Evolutionary conservation across 2,329 filamentous ascomycete genomes (phyloP), one percentile per base, ranked within the genome.

Genomic region (Hypoxylon rubiginosum): DNA sequence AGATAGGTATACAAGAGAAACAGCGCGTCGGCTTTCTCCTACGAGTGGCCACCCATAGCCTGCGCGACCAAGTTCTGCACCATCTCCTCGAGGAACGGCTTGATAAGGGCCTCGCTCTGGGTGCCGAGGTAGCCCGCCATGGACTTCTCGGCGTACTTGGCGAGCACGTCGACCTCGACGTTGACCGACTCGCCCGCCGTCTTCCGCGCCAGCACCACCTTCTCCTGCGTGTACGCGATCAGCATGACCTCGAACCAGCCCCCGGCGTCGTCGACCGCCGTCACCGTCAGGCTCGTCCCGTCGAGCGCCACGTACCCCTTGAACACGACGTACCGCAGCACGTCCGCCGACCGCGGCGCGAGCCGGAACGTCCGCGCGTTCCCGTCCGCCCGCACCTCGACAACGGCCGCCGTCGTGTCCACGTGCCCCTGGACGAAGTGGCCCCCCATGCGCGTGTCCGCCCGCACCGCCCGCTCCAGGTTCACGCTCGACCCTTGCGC

Each of bases 361-460:
- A 99, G 90, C 39, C 95, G 88, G 79, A 98, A 92, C 0, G 93
- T 97, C 66, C 97, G 80, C 6, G 96, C 93, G 81, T 98, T 97
- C 62, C 95, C 94, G 79, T 99, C 96, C 2, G 90, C 89, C 17
- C 86, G 90, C 36, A 92, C 87, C 46, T 87, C 86, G 41, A 90
- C 77, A 66, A 99, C 92, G 46, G 86, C 87, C 0, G 95, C 96
- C 41, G 91, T 89, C 10, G 93, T 95, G 80, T 99, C 97, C 66
- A 99, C 95, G 79, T 99, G 96, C 43, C 96, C 96, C 82, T 99
- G 97, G 32, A 98, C 95, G 75, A 98, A 97, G 82, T 99, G 96
- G 0, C 96, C 96, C 50, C 97, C 96, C 93, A 99, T 98, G 59
- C 96, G 92, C 49, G 95, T 97, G 74, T 92, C 88, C 4, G 94